phyloP scores from a whole-genome alignment of 2,329 filamentous ascomycete species.

The Aspergillus proliferans region DNA sequence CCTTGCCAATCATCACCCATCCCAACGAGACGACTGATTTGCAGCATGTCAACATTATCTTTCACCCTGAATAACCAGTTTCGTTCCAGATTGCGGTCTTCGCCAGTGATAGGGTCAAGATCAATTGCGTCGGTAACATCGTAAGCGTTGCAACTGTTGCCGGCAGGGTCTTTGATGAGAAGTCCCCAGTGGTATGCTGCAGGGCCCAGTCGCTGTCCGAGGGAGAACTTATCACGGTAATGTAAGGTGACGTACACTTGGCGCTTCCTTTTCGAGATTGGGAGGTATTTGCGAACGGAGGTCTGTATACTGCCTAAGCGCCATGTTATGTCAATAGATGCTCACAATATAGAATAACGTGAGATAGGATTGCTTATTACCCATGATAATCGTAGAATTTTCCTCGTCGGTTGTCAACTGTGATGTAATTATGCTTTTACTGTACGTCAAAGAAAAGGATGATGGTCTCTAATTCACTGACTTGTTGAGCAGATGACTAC shows the following conservation, averaged over 20 bases:
- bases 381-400: too few relatives aligned
- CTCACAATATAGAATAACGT: too few relatives aligned
- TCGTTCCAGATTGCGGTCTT: conserved; percentile 5
- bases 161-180: conserved; percentile 5
- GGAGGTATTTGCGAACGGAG: too few relatives aligned
- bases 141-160: conserved; percentile 5
- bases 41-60: conserved; percentile 1
- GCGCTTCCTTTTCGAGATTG: conserved; percentile 2
- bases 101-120: neutral
- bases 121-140: conserved; percentile 8
- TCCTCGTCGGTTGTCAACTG: too few relatives aligned
- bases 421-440: too few relatives aligned
- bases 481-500: too few relatives aligned
- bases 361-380: too few relatives aligned
- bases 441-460: too few relatives aligned
- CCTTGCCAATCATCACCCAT: conserved; percentile 10
- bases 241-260: conserved; percentile 4
- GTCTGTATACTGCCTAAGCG: too few relatives aligned
- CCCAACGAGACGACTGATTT: conserved; percentile 4
- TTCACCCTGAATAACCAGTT: conserved; percentile 8
- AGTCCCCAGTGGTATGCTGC: conserved; percentile 14
- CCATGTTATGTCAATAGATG: too few relatives aligned
- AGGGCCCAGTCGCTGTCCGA: conserved; percentile 3
- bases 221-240: conserved; percentile 4
- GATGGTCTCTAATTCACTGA: too few relatives aligned